Evolutionary conservation across 2,329 filamentous ascomycete genomes (phyloP), one percentile per base, ranked within the genome.

Genomic region (Neofusicoccum sp.): DNA sequence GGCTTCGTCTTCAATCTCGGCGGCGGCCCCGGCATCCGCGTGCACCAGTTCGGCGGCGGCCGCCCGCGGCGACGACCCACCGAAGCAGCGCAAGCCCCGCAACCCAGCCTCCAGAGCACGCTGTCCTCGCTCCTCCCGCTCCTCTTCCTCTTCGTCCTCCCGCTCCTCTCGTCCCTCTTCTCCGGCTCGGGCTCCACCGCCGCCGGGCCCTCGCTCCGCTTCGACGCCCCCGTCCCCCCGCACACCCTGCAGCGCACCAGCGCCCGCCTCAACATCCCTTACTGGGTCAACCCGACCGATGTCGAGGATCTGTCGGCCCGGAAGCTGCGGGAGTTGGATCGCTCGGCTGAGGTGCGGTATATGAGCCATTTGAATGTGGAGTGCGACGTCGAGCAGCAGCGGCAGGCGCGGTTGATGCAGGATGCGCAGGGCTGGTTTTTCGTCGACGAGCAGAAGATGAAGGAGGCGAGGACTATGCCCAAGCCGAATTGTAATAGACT

Each of bases 1-100:
- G 90, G 92, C 70, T 97, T 97, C 76, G 91, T 97, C 61, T 98
- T 98, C 79, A 97, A 97, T 79, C 87, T 97, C 77, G 92, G 92
- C 68, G 93, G 93, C 65, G 92, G 93, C 6, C 93, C 94, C 3
- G 94, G 93, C 22, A 88, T 99, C 70, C 87, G 94, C 65, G 92
- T 99, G 65, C 95, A 98, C 76, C 94, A 97, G 75, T 98, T 99
- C 76, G 94, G 93, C 69, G 94, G 95, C 61, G 84, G 81, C 5
- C 83, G 85, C 61, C 92, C 93, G 29, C 86, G 92, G 69, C 84
- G 89, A 77, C 85, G 95, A 72, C 93, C 93, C 22, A 50, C 52
- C 7, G 76, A 72, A 16, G 74, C 87, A 85, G 71, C 85, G 84
- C 67, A 82, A 79, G 65, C 82, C 77, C 72, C 81, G 81, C 65